Percentiles rank a stretch among this genome's conserved stretches.
Evolutionary conservation across 345 rosid genomes (phyloP).

Genomic region (Salix koriyanagi): DNA sequence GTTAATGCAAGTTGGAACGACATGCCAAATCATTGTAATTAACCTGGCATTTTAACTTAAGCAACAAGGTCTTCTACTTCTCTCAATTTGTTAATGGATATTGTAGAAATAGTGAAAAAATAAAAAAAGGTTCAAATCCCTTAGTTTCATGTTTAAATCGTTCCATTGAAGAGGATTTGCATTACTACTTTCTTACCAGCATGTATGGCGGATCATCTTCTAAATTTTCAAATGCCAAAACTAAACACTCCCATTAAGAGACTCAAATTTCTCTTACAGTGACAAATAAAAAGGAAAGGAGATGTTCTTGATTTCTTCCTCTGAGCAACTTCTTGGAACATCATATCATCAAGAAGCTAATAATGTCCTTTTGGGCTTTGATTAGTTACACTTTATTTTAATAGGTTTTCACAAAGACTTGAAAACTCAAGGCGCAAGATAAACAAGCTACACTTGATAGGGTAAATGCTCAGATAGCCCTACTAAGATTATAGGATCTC

Average conservation of each 20-base stretch:
- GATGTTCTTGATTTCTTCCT: neutral
- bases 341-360: neutral
- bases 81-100: neutral
- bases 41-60: neutral
- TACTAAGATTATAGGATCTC: neutral
- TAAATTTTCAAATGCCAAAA: too few relatives aligned
- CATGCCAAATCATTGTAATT: neutral
- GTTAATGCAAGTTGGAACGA: neutral
- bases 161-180: too few relatives aligned
- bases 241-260: too few relatives aligned
- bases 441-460: neutral
- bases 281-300: too few relatives aligned
- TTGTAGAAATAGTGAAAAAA: neutral
- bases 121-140: neutral
- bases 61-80: neutral
- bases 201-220: too few relatives aligned
- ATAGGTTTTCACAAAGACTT: neutral
- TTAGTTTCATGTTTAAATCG: too few relatives aligned
- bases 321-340: neutral
- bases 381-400: neutral
- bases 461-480: neutral
- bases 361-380: neutral
- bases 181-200: too few relatives aligned
- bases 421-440: neutral
- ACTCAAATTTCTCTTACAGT: neutral